Evolutionary conservation across 371 early-diverging fungal species (phyloP), one percentile per base, ranked within the genome.

Genomic region (Mucor sp.): DNA sequence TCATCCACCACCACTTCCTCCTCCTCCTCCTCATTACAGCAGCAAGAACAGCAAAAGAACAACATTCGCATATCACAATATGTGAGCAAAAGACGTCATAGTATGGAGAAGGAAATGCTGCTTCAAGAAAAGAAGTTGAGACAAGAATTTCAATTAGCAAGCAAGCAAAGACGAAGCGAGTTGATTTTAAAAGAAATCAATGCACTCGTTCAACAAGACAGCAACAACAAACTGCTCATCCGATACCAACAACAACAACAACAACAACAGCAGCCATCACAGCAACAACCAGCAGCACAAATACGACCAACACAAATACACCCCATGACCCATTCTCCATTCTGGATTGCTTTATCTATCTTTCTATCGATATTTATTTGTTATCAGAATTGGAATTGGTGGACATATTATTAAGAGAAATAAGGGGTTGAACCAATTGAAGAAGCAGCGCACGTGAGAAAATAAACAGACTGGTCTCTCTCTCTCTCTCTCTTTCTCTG

Each of bases 91-190:
- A 65, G 66, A 37, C 62, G 73, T 17, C 69, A 65, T 48, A 63
- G 65, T 25, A 61, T 75, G 63, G 72, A 75, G 14, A 66, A 66
- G 23, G 72, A 72, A 41, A 56, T 75, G 37, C 27, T 72, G 25
- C 35, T 48, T 11, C 68, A 68, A 60, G 75, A 74, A 28, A 59
- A 66, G 33, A 65, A 66, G 12, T 30, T 75, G 17, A 60, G 48
- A 19, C 41, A 69, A 50, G 72, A 71, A 23, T 44, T 75, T 25
- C 65, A 69, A 11, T 41, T 2, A 32, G 27, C 60, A 55, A 56
- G 27, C 19, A 58, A 63, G 39, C 30, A 63, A 32, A 58, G 30
- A 63, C 60, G 21, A 32, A 67, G 15, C 25, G 71, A 67, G 15
- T 41, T 60, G 27, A 56, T 67, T n/a, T 53, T 63, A 47, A 67